Evolutionary conservation across 2,329 filamentous ascomycete species (phyloP), one percentile per base, ranked within the genome.

Genomic region (Pseudopyricularia javanii): DNA sequence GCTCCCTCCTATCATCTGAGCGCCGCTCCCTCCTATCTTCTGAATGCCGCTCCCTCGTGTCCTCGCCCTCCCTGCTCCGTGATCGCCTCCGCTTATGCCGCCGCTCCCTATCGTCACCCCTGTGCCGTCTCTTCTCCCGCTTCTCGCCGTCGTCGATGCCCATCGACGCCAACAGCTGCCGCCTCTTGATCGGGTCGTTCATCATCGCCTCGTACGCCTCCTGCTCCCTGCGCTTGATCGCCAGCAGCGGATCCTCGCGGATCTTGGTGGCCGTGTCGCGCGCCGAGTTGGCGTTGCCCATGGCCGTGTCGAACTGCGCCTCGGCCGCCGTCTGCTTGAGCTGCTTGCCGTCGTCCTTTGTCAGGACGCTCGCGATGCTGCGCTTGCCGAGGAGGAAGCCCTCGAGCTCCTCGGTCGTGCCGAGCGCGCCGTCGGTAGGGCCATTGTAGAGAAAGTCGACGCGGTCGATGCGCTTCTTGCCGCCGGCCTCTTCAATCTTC

Each of bases 381-480:
- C 93, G 79, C 74, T 96, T 97, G 51, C 93, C 93, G 14, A 98
- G 75, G 1, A 98, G 70, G 65, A 95, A 98, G 4, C 87, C 89
- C 64, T 98, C 93, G 71, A 88, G 90, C 69, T 97, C 93, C 66
- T 96, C 91, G 4, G 79, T 80, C 37, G 81, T 88, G 30, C 85
- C 86, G n/a, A 75, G 74, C 62, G 87, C 84, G 34, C 88, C 88
- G 62, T 80, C 75, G 50, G 85, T 86, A 7, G 93, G 90, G 1
- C 91, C 91, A 60, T 86, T 82, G 69, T 98, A 98, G 89, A 98
- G 96, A 88, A 93, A 98, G 62, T 97, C 93, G 26, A 98, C 91
- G 34, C 90, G 83, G 61, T 91, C 85, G 30, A 86, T 72, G 52
- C 85, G 79, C 63, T 89, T 91, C 61, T 79, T 82, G 53, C 91